Conservation (phyloP, 2,329 filamentous ascomycete genomes). For the Penicillium janthinellum region DNA sequence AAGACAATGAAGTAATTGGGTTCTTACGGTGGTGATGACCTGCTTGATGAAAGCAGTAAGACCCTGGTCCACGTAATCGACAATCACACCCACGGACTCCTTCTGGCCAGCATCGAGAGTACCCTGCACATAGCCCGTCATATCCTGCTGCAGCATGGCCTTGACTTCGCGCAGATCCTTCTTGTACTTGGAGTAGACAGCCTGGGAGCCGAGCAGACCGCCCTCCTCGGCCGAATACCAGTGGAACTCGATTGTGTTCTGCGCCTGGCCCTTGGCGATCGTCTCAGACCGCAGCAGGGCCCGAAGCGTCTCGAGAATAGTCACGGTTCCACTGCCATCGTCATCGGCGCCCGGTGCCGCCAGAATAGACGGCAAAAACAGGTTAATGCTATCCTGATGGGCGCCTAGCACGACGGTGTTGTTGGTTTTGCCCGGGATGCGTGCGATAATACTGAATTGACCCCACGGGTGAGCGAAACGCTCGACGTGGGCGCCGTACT, state of each 20-base stretch:
- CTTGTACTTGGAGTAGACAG: slow-evolving; percentile 82
- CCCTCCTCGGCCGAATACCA: slow-evolving; percentile 94
- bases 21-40: slow-evolving; percentile 67
- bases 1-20: background rate
- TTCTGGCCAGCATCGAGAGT: slow-evolving; percentile 79
- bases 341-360: slow-evolving; percentile 93
- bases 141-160: slow-evolving; percentile 98
- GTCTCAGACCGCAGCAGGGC: slow-evolving; percentile 74
- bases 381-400: slow-evolving; percentile 93
- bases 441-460: slow-evolving; percentile 88
- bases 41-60: slow-evolving; percentile 90
- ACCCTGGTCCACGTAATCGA: slow-evolving; percentile 76
- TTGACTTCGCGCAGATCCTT: slow-evolving; percentile 74
- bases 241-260: slow-evolving; percentile 93
- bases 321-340: slow-evolving; percentile 89
- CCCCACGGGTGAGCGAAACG: slow-evolving; percentile 83
- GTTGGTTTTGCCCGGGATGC: slow-evolving; percentile 81
- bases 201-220: slow-evolving; percentile 83
- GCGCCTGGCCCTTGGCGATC: slow-evolving; percentile 68
- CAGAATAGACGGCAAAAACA: slow-evolving; percentile 81
- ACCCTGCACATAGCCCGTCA: slow-evolving; percentile 86
- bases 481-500: slow-evolving; percentile 67
- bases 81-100: slow-evolving; percentile 89
- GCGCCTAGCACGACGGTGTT: slow-evolving; percentile 87
- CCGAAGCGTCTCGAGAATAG: slow-evolving; percentile 87